A percentile compares a stretch with the other conserved stretches of the same genome.
Evolutionary conservation across 2,329 filamentous ascomycete species (phyloP).

Genomic region (Thelonectria olida): DNA sequence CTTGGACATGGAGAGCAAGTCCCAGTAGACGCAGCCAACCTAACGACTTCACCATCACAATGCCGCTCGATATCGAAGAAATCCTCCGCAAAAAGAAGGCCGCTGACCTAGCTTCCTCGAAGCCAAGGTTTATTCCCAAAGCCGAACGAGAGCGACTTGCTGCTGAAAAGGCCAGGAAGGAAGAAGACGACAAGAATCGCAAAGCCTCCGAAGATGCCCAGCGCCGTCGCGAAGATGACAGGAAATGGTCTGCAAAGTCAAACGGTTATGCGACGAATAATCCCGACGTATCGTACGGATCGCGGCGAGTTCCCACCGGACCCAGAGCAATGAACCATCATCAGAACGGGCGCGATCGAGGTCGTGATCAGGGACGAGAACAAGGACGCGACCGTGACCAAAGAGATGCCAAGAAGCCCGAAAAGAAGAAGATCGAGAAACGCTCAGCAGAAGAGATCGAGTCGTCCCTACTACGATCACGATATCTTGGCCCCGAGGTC

Average conservation of each 20-base stretch:
- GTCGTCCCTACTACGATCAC: constrained; percentile 76
- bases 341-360: constrained; percentile 56
- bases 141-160: constrained; percentile 83
- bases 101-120: constrained; percentile 83
- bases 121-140: constrained; percentile 88
- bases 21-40: too few relatives aligned
- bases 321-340: constrained; percentile 69
- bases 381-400: constrained; percentile 54
- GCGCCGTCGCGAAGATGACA: constrained; percentile 73
- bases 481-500: constrained; percentile 91
- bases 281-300: constrained; percentile 37
- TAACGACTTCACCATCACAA: constrained; percentile 23
- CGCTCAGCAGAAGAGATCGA: constrained; percentile 71
- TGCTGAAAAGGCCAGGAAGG: constrained; percentile 79
- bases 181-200: constrained; percentile 66
- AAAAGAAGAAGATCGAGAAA: constrained; percentile 48
- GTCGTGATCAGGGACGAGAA: constrained; percentile 56
- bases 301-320: constrained; percentile 69
- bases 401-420: constrained; percentile 46
- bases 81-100: constrained; percentile 86
- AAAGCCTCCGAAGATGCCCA: constrained; percentile 68
- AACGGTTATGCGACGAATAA: constrained; percentile 38
- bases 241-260: constrained; percentile 45
- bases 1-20: too few relatives aligned
- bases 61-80: constrained; percentile 81